Base-by-base conservation (phyloP, 768 basidiomycete genomes). In the Hericium alpestre region DNA sequence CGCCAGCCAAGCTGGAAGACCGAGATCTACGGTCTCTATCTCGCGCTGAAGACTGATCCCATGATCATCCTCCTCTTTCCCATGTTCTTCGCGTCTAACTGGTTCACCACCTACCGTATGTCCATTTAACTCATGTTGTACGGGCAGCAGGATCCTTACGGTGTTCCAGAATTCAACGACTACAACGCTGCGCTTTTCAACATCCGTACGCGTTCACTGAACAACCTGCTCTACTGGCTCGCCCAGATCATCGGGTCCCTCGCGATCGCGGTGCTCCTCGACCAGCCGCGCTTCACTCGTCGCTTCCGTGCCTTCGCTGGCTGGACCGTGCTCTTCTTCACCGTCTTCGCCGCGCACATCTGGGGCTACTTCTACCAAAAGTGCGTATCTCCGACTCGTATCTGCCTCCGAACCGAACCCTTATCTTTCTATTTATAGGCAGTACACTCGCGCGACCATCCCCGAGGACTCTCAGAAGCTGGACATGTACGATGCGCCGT, bases 71-170 rank as follows among this genome's bases (percentile, higher is more conserved):
- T 89, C 4, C 76, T 91, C 18, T 87, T 92, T 74, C 90, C 90
- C 11, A 87, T 91, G 84, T 90, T 90, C 70, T 80, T 90, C 55
- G 80, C 86, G 8, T 86, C 83, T 46, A 90, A 90, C 68, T 90
- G 86, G 79, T 90, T 90, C 71, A 89, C 89, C 66, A 84, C 88
- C 2, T 90, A 86, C 86, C 87, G 86, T 87, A 58, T 64, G 83
- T 69, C 43, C 3, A 32, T 32, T 1, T 32, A 32, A 8, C 1
- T 32, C 32, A 32, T 32, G 9, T n/a, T 13, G 22, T 6, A 12
- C 37, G 15, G 11, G 2, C 58, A 27, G 38, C 53, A 22, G 51
- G 20, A 25, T 46, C 2, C 49, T 16, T 38, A 37, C 25, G 56
- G 50, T 18, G 39, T 51, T 37, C 51, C 59, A 88, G 84, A 90